A percentile compares a stretch with the other conserved stretches of the same genome.
Evolutionary conservation across 208 protist genomes (phyloP).

Genomic region (Herpetomonas muscarum): DNA sequence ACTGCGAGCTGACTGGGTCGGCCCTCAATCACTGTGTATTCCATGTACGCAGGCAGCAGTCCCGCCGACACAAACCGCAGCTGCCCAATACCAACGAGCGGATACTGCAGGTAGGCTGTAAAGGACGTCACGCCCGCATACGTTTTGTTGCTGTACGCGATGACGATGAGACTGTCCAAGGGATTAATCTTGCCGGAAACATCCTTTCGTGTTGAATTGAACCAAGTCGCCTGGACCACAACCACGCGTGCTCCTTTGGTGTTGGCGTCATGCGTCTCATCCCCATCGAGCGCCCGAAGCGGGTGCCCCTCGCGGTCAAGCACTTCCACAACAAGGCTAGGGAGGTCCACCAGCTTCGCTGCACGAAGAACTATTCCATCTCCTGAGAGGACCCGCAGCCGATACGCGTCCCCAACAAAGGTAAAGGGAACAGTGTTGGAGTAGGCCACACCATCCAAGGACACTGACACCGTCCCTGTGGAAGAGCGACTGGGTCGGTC

Average conservation of each 20-base stretch:
- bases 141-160: constrained; percentile 39
- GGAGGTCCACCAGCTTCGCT: constrained; percentile 15
- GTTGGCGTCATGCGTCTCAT: not conserved
- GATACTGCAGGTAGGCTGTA: constrained; percentile 29
- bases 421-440: constrained; percentile 19
- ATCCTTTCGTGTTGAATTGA: constrained; percentile 35
- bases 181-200: constrained; percentile 13
- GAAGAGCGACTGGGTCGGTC: not conserved
- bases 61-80: constrained; percentile 19
- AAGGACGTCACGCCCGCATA: constrained; percentile 22
- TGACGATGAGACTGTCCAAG: constrained; percentile 21
- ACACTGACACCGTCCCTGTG: constrained; percentile 20
- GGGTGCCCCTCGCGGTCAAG: constrained; percentile 26
- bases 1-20: constrained; percentile 17
- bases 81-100: constrained; percentile 26
- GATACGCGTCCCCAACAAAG: constrained; percentile 29
- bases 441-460: constrained; percentile 25
- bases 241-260: constrained; percentile 22
- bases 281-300: constrained; percentile 27
- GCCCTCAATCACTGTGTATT: constrained; percentile 31
- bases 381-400: constrained; percentile 8
- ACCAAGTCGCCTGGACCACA: constrained; percentile 17
- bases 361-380: constrained; percentile 9
- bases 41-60: constrained; percentile 2
- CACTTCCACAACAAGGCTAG: constrained; percentile 17